Evolutionary conservation across 2,329 filamentous ascomycete genomes (phyloP).

Genomic region (Madurella fahalii): DNA sequence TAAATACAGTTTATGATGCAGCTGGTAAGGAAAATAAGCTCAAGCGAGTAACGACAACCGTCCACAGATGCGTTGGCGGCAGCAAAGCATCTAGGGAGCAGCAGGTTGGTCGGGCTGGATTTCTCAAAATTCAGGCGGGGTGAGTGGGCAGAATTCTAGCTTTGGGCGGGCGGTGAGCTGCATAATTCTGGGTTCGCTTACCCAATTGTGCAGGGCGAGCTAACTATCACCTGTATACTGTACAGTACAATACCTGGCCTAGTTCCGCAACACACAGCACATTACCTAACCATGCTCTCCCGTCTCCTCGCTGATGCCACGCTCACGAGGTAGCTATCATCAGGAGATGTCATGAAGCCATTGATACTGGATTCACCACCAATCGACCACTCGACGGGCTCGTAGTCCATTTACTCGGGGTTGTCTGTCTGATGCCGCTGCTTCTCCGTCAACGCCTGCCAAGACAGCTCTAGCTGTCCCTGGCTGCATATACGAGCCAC

Average conservation of each 20-base stretch:
- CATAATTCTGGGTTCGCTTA: background rate
- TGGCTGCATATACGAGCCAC: constrained; percentile 12
- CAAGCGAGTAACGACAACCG: background rate
- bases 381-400: background rate
- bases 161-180: constrained; percentile 1
- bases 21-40: background rate
- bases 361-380: no score
- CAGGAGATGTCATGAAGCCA: no score
- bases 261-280: no score
- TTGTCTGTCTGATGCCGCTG: background rate
- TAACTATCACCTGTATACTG: background rate
- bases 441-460: constrained; percentile 2
- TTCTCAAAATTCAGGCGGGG: constrained; percentile 26
- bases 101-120: background rate
- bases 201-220: background rate
- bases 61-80: background rate
- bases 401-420: background rate
- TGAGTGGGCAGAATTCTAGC: constrained; percentile 20
- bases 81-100: background rate
- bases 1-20: background rate
- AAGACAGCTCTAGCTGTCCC: background rate
- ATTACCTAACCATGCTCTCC: no score
- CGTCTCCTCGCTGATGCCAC: background rate
- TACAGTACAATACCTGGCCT: no score
- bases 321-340: background rate